A percentile compares a stretch with the other conserved stretches of the same genome.
phyloP scores from a whole-genome alignment of 768 basidiomycete species.

The Xerocomellus amylosporus region DNA sequence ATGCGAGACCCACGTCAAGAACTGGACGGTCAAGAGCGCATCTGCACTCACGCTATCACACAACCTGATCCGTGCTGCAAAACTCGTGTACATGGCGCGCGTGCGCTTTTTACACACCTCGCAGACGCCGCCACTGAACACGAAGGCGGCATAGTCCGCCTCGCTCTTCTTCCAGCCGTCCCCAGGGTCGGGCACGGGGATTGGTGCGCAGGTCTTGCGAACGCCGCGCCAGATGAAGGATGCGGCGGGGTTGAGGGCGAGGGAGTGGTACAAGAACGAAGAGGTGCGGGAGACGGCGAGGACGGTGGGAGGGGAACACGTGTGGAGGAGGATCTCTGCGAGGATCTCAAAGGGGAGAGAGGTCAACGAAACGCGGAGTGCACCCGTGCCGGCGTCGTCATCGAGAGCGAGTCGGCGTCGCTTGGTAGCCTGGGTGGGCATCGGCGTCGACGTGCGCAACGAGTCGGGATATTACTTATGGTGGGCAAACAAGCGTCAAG shows the following conservation, averaged over 20 bases:
- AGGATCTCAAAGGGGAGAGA: slow-evolving; percentile 60
- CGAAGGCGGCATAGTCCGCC: slow-evolving; percentile 57
- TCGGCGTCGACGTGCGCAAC: too few relatives aligned
- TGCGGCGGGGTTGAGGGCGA: slow-evolving; percentile 43
- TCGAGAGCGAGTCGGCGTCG: background rate
- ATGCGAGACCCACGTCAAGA: background rate
- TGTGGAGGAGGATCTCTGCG: slow-evolving; percentile 56
- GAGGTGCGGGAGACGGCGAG: slow-evolving; percentile 58
- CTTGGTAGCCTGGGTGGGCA: slow-evolving; percentile 1
- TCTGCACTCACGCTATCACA: slow-evolving; percentile 39
- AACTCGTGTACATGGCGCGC: slow-evolving; percentile 43
- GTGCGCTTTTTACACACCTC: slow-evolving; percentile 49
- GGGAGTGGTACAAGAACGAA: slow-evolving; percentile 49
- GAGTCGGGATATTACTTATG: too few relatives aligned
- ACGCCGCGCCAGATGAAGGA: slow-evolving; percentile 59
- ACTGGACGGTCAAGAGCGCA: background rate
- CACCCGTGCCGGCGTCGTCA: background rate
- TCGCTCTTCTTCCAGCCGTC: slow-evolving; percentile 44
- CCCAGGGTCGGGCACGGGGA: slow-evolving; percentile 42
- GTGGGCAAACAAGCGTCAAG: too few relatives aligned
- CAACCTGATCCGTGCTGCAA: slow-evolving; percentile 44
- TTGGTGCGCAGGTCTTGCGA: slow-evolving; percentile 37
- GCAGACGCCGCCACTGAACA: slow-evolving; percentile 59
- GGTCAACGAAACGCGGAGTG: slow-evolving; percentile 8
- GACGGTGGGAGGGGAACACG: slow-evolving; percentile 52